Conservation (phyloP, 495 filamentous ascomycete species). For the Neurospora discreta region DNA sequence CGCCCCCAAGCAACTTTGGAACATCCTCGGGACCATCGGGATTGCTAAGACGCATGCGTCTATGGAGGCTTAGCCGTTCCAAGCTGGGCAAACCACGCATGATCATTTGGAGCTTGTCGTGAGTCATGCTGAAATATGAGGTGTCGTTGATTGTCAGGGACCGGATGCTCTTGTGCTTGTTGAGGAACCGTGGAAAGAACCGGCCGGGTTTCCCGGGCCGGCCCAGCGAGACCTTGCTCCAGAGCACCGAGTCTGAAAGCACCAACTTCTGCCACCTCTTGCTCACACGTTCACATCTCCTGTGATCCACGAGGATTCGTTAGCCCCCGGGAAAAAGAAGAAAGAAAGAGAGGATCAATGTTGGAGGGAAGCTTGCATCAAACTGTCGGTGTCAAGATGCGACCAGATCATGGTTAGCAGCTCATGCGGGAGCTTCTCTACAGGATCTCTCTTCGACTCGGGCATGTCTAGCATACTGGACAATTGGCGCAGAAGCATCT, state of each 20-base stretch:
- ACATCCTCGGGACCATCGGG: neutral
- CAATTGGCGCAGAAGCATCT: constrained; percentile 15
- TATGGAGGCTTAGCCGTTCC: constrained; percentile 6
- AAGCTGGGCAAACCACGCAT: constrained; percentile 5
- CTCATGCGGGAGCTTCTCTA: constrained; percentile 14
- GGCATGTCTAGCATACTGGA: constrained; percentile 7
- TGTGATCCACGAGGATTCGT: neutral
- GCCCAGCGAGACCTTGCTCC: constrained; percentile 7
- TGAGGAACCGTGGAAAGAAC: constrained; percentile 8
- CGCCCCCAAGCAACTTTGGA: neutral
- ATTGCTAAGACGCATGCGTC: neutral
- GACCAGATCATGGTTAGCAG: constrained; percentile 12
- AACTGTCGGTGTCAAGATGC: constrained; percentile 3
- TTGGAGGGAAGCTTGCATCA: constrained; percentile 8
- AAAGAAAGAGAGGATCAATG: neutral
- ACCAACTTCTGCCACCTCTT: constrained; percentile 12
- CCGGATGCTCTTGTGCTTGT: constrained; percentile 4
- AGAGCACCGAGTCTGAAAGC: constrained; percentile 7
- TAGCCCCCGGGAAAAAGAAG: neutral
- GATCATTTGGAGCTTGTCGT: constrained; percentile 1
- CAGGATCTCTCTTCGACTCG: constrained; percentile 10
- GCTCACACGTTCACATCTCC: constrained; percentile 12
- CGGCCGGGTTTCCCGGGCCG: constrained; percentile 6
- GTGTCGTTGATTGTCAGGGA: constrained; percentile 8
- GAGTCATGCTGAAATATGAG: constrained; percentile 1